Percentiles rank a stretch among this genome's conserved stretches.
phyloP scores from a whole-genome alignment of 169 alveolate genomes.

The Eimeria maxima region DNA sequence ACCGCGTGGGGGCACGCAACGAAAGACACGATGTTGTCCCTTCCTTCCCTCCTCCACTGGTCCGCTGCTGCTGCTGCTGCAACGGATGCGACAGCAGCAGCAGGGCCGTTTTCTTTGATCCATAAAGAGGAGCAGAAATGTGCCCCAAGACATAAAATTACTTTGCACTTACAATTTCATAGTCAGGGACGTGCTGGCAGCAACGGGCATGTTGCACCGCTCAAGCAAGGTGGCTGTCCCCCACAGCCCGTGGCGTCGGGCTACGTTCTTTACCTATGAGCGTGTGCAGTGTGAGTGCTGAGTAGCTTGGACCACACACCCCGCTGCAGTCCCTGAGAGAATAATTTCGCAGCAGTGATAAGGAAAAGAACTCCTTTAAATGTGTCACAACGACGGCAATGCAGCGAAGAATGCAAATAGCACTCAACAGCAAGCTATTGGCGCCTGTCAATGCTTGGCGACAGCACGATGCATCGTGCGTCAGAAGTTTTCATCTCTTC shows the following conservation, averaged over 20 bases:
- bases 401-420: neutral
- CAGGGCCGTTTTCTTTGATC: neutral
- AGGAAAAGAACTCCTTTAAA: neutral
- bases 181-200: neutral
- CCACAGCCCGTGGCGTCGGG: neutral
- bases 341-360: too few relatives aligned
- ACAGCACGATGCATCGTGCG: neutral
- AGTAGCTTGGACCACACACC: neutral
- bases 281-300: neutral
- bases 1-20: neutral
- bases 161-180: neutral
- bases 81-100: neutral
- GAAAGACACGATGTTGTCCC: neutral
- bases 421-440: neutral
- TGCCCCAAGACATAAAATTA: neutral
- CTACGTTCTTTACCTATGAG: neutral
- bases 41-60: neutral
- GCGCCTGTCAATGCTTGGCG: neutral
- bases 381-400: neutral
- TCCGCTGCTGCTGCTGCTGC: neutral
- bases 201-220: too few relatives aligned
- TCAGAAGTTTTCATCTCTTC: neutral
- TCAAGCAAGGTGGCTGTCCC: neutral
- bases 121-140: neutral
- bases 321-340: too few relatives aligned